Percentiles rank a stretch among this genome's conserved stretches.
Conservation (phyloP, 257 asterid species). For the Solanum sejunctum region DNA sequence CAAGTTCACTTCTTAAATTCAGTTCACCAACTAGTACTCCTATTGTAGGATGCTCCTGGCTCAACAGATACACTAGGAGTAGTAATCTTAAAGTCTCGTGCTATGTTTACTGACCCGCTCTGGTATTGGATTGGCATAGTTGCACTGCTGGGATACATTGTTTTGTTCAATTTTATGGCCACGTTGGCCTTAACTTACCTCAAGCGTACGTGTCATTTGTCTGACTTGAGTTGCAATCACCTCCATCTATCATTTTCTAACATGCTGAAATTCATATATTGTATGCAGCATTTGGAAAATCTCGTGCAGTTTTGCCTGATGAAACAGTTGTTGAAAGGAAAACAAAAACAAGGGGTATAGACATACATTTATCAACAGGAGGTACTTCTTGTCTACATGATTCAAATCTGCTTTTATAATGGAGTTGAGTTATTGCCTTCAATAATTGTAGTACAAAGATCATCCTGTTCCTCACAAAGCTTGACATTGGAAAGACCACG, state of each 20-base stretch:
- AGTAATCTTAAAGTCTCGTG: constrained; percentile 36
- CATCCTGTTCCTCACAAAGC: background rate
- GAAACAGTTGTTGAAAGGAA: constrained; percentile 34
- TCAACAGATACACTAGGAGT: constrained; percentile 46
- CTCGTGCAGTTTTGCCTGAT: constrained; percentile 37
- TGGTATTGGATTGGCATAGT: constrained; percentile 86
- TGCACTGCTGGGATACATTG: constrained; percentile 39
- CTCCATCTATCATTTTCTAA: background rate
- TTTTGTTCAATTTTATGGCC: constrained; percentile 37
- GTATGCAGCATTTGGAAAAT: constrained; percentile 57
- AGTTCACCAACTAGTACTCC: background rate
- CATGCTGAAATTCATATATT: background rate
- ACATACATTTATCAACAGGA: background rate
- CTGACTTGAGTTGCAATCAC: background rate
- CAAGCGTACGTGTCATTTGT: constrained; percentile 36
- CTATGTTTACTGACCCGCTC: constrained; percentile 34
- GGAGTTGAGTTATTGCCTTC: background rate
- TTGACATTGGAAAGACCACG: background rate
- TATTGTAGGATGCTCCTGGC: constrained; percentile 28
- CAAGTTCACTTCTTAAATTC: background rate
- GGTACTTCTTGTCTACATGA: background rate
- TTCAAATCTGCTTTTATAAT: background rate
- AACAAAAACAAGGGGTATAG: constrained; percentile 12
- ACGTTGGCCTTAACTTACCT: constrained; percentile 51
- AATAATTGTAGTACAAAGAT: background rate